Conservation (phyloP, 2,329 filamentous ascomycete species). For the Ceratocystis destructans region DNA sequence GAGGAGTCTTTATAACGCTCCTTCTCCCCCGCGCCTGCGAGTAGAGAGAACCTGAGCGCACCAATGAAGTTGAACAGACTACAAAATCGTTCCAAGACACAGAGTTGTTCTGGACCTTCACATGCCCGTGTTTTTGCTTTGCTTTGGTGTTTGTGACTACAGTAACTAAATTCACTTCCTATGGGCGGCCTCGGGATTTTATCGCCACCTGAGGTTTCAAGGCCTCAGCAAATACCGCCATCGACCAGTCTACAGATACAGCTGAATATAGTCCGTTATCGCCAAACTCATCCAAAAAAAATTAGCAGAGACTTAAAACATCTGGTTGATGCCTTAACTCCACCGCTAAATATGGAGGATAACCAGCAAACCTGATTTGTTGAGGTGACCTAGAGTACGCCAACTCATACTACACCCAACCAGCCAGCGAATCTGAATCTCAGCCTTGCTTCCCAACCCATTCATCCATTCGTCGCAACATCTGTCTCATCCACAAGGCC, state of each 20-base stretch:
- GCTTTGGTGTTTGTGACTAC: background rate
- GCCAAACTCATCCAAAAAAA: background rate
- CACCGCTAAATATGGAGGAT: background rate
- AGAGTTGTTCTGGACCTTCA: background rate
- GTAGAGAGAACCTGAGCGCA: background rate
- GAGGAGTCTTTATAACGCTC: background rate
- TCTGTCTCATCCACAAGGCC: background rate
- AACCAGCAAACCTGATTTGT: background rate
- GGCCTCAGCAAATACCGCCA: background rate
- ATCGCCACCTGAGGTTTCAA: conserved; percentile 1
- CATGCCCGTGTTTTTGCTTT: background rate
- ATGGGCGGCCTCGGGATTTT: conserved; percentile 6
- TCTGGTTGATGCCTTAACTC: background rate
- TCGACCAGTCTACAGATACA: background rate
- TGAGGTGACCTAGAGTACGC: background rate
- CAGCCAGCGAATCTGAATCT: background rate
- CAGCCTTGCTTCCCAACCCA: background rate
- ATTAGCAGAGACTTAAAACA: background rate
- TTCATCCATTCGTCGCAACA: background rate
- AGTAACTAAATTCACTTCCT: background rate
- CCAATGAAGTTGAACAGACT: background rate
- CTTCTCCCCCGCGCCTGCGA: background rate
- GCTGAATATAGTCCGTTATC: background rate
- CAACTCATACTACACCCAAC: background rate
- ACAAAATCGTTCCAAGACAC: background rate